Base-by-base conservation (phyloP, 306 rosid genomes). In the Quercus cerris region DNA sequence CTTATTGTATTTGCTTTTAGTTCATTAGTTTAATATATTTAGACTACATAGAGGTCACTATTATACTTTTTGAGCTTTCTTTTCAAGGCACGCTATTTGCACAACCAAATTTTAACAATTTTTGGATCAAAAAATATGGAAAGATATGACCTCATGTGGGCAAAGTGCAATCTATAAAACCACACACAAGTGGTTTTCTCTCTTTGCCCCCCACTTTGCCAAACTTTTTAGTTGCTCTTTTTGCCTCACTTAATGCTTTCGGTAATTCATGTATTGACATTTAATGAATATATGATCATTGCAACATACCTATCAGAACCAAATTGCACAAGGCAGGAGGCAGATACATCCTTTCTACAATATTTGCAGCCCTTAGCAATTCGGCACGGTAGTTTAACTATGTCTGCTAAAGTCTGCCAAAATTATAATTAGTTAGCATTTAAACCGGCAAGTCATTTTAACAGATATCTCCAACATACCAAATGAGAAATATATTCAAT, bases 351-450 rank as follows among this genome's bases (percentile, higher is more conserved):
- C 78, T 82, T 80, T 49, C 82, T 81, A 84, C 99, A 94, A 84
- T 90, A 90, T 87, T 93, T 93, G 87, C 99, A 94, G 33, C 99
- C 97, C 85, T 86, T 93, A 51, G 97, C 97, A 81, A 94, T 87
- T 75, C 99, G 97, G 83, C 99, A 94, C 6, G 97, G 97, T 80
- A 94, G 84, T 78, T 93, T 90, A 80, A 94, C 80, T 77, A 83
- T 80, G 84, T 94, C 97, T 23, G 99, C 97, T 84, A 94, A 83
- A 52, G 87, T 95, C 99, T 94, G 93, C 82, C 84, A 81, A 85
- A 76, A 77, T 62, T 70, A 81, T 64, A 72, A 62, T 83, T 59
- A 44, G 51, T 14, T 35, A 51, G 56, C 55, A 71, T 58, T 76
- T 49, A 61, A 75, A 67, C 11, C 22, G 18, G n/a, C n/a, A 75